These are phyloP conservation scores for Colletotrichum somersetense DNA, from an alignment of 2,329 filamentous ascomycete genomes.

Conservation along the genomic window DNA sequence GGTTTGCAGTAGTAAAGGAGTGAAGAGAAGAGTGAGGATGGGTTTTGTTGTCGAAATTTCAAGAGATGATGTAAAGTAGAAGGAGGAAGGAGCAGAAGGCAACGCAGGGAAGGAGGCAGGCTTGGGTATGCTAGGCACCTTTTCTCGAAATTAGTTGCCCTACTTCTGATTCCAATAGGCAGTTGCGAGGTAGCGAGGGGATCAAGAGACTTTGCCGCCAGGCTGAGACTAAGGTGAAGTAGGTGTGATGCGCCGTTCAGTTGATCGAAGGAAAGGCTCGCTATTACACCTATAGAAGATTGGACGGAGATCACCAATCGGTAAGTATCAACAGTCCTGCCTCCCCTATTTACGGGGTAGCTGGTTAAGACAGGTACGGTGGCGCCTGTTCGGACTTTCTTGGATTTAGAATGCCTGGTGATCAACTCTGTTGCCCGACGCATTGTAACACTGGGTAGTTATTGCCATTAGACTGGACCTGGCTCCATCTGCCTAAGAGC, in stretches of 20 bases:
- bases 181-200: neutral
- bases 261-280: constrained; percentile 3
- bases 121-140: constrained; percentile 4
- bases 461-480: neutral
- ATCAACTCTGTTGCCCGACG: too few relatives aligned
- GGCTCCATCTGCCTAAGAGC: neutral
- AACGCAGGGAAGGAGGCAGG: constrained; percentile 33
- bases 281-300: neutral
- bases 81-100: constrained; percentile 15
- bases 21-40: constrained; percentile 13
- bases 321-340: neutral
- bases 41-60: constrained; percentile 10
- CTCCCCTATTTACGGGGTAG: neutral
- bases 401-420: neutral
- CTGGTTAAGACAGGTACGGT: neutral
- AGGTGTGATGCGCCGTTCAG: constrained; percentile 1
- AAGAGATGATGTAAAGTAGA: neutral
- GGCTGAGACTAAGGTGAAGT: neutral
- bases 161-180: neutral
- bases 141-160: neutral
- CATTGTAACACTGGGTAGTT: neutral
- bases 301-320: constrained; percentile 2
- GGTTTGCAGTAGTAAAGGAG: constrained; percentile 22
- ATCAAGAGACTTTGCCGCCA: neutral
- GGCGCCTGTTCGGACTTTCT: constrained; percentile 1